These are phyloP conservation scores for Boletus speciosus DNA, from an alignment of 768 basidiomycete species.

Conservation along the genomic window DNA sequence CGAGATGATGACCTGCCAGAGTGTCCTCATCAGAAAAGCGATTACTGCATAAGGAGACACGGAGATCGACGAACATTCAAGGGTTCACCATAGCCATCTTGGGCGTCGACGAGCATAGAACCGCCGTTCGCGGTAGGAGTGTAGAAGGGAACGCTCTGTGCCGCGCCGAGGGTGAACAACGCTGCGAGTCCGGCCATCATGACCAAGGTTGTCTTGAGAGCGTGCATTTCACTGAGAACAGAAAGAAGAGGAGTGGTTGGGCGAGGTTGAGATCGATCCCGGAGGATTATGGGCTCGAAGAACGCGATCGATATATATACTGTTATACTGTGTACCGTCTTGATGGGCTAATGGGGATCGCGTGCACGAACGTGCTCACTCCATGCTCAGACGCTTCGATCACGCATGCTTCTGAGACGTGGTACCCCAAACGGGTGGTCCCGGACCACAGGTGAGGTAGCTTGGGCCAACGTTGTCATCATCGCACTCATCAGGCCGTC, in stretches of 20 bases:
- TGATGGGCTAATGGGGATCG: neutral
- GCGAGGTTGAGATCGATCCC: neutral
- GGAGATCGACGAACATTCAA: slow-evolving; percentile 36
- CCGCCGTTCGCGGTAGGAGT: slow-evolving; percentile 37
- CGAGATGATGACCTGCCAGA: slow-evolving; percentile 56
- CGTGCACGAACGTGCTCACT: neutral
- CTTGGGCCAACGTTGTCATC: too few relatives aligned
- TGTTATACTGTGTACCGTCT: neutral
- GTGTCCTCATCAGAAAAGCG: neutral
- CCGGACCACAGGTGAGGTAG: neutral
- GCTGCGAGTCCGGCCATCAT: neutral
- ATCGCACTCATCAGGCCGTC: neutral
- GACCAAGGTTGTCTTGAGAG: neutral
- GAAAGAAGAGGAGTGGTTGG: neutral
- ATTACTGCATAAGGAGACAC: neutral
- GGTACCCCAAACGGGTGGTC: neutral
- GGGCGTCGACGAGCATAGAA: slow-evolving; percentile 41
- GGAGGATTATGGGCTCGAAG: neutral
- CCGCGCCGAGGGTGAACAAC: neutral
- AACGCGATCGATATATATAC: neutral
- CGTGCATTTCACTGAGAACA: neutral
- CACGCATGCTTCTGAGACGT: neutral
- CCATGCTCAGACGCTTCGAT: neutral
- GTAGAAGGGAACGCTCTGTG: slow-evolving; percentile 28
- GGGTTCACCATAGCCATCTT: slow-evolving; percentile 39